Evolutionary conservation across 2,329 filamentous ascomycete genomes (phyloP).

Genomic region (Lojkania enalia): DNA sequence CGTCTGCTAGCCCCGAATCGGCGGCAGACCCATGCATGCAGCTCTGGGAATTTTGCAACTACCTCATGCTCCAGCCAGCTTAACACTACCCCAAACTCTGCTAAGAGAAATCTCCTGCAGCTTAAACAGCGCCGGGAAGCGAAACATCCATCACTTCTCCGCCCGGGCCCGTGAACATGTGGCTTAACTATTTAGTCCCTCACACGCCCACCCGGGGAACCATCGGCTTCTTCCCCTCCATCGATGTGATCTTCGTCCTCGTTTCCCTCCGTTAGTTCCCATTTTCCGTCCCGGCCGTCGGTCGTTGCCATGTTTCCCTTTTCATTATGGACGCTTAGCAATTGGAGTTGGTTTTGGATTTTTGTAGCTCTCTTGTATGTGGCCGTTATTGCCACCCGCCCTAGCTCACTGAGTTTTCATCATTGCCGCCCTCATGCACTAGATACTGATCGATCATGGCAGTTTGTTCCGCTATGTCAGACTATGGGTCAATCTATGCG

Average conservation of each 20-base stretch:
- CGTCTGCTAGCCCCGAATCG: conserved; percentile 36
- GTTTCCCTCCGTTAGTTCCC: conserved; percentile 37
- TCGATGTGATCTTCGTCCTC: conserved; percentile 47
- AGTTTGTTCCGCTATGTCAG: conserved; percentile 89
- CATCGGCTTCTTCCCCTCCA: conserved; percentile 43
- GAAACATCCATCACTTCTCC: conserved; percentile 44
- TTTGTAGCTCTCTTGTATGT: conserved; percentile 44
- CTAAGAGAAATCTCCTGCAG: conserved; percentile 45
- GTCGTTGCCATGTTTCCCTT: conserved; percentile 44
- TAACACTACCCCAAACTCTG: conserved; percentile 47
- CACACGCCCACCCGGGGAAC: conserved; percentile 42
- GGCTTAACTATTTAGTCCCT: conserved; percentile 47
- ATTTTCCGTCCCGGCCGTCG: conserved; percentile 44
- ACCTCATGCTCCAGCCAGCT: conserved; percentile 47
- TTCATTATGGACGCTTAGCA: conserved; percentile 40
- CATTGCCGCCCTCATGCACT: conserved; percentile 10
- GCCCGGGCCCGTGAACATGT: conserved; percentile 45
- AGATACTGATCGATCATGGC: neutral
- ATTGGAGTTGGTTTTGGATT: conserved; percentile 46
- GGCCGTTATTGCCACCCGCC: neutral
- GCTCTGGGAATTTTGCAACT: conserved; percentile 41
- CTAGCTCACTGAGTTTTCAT: conserved; percentile 5
- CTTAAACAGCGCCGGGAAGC: conserved; percentile 46
- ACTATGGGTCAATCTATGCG: conserved; percentile 77
- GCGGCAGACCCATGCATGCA: conserved; percentile 32